Evolutionary conservation across 1,139 yeast species (phyloP).

Genomic region (Pichia sp.): DNA sequence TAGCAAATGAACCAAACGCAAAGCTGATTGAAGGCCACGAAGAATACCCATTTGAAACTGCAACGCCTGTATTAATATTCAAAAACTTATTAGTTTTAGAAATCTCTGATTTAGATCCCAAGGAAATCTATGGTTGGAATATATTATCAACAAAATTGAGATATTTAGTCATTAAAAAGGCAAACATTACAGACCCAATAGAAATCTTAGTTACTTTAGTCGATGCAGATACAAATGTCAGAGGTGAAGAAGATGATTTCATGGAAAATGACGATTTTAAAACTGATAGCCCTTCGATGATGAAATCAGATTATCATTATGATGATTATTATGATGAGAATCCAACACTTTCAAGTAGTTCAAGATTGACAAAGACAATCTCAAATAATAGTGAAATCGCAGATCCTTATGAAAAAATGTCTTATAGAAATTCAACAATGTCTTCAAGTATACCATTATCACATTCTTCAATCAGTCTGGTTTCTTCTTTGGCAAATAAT

Average conservation of each 20-base stretch:
- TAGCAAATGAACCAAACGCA: constrained; percentile 59
- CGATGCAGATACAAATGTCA: constrained; percentile 54
- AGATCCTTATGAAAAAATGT: not conserved
- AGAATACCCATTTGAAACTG: constrained; percentile 70
- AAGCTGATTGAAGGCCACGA: constrained; percentile 59
- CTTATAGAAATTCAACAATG: constrained; percentile 1
- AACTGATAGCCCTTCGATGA: not conserved
- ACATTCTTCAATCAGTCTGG: constrained; percentile 8
- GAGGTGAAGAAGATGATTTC: constrained; percentile 24
- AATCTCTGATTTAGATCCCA: constrained; percentile 58
- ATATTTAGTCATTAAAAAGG: constrained; percentile 51
- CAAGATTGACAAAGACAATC: constrained; percentile 8
- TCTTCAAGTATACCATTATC: constrained; percentile 10
- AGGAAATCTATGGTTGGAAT: constrained; percentile 68
- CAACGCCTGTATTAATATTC: constrained; percentile 60
- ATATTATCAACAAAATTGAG: constrained; percentile 52
- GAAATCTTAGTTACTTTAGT: constrained; percentile 53
- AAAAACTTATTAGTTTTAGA: constrained; percentile 63
- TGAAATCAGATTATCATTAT: constrained; percentile 11
- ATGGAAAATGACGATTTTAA: not conserved
- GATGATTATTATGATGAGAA: constrained; percentile 8
- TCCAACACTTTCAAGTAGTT: not conserved
- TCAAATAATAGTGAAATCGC: constrained; percentile 9
- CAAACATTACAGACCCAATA: constrained; percentile 49
- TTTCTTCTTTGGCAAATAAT: constrained; percentile 8